Base-by-base conservation (phyloP, 1,284 basidiomycete genomes). In the Tausonia pullulans region DNA sequence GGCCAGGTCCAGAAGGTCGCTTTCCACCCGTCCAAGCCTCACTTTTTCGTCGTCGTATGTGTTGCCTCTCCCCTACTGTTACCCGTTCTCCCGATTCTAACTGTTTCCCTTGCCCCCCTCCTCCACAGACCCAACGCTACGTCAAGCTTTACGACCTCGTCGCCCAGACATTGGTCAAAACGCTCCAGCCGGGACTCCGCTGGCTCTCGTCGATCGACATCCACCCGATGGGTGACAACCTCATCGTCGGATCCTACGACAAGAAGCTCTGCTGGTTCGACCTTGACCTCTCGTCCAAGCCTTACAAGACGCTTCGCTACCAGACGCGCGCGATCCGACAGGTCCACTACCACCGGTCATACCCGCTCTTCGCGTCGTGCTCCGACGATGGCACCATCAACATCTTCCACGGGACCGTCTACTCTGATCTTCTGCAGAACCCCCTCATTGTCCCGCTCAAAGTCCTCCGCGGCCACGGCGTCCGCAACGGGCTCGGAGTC, bases 251-350 rank as follows among this genome's bases (percentile, higher is more conserved):
- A 67, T 89, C 89, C 61, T 98, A 98, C 77, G 96, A 99, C 79
- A 87, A 90, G 70, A 95, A 97, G 76, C 79, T 98, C 14, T 93
- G 90, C 72, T 99, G 96, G 96, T 98, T 98, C 76, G 96, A 99
- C 79, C 80, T 98, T 67, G 96, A 98, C 73, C 83, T 98, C 63
- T 89, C 87, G 71, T 87, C 88, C 70, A 93, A 95, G 74, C 96
- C 96, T 1, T 98, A 94, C 83, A 96, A 96, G 78, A 86, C 96
- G 65, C 79, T 99, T 70, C 85, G 90, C 69, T 98, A 98, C 77
- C 96, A 98, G 78, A 80, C 87, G 6, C 86, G 88, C 67, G 96
- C 96, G 39, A 87, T 99, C 68, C 87, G 96, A 67, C 86, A 88
- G 5, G 81, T 98, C 57, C 84, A 86, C 62, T 98, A 95, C 82